Conservation (phyloP, 805 yeast genomes). For the Metschnikowia dekortorum region DNA sequence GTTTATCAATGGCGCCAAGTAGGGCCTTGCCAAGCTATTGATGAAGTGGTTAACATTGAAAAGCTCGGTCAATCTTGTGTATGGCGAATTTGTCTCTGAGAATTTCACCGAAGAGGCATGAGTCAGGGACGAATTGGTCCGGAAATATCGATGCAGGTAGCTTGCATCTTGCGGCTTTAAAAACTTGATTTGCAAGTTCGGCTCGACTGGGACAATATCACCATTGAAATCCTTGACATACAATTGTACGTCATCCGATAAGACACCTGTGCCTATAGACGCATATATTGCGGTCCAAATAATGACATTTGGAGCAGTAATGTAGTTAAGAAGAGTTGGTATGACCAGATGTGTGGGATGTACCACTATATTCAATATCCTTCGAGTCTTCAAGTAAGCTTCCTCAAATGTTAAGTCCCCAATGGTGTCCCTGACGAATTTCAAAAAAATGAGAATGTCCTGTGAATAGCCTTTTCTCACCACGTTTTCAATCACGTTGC, state of each 20-base stretch:
- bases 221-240: conserved; percentile 62
- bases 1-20: conserved; percentile 82
- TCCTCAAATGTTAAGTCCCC: conserved; percentile 92
- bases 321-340: conserved; percentile 76
- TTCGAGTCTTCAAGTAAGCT: conserved; percentile 74
- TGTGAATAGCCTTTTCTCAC: conserved; percentile 79
- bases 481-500: conserved; percentile 70
- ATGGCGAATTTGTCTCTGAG: conserved; percentile 49
- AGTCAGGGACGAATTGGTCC: conserved; percentile 14
- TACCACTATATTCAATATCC: conserved; percentile 77
- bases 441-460: conserved; percentile 74
- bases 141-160: conserved; percentile 43
- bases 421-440: conserved; percentile 68
- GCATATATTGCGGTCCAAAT: conserved; percentile 83
- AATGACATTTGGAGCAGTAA: conserved; percentile 89
- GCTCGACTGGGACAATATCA: conserved; percentile 47
- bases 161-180: conserved; percentile 43
- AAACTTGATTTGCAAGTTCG: conserved; percentile 41
- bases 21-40: conserved; percentile 89
- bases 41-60: conserved; percentile 93
- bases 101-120: conserved; percentile 48
- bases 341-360: conserved; percentile 71
- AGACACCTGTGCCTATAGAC: conserved; percentile 69
- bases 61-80: conserved; percentile 82
- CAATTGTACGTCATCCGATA: conserved; percentile 50